Evolutionary conservation across 371 early-diverging fungal genomes (phyloP).

Genomic region (Mortierella sp.): DNA sequence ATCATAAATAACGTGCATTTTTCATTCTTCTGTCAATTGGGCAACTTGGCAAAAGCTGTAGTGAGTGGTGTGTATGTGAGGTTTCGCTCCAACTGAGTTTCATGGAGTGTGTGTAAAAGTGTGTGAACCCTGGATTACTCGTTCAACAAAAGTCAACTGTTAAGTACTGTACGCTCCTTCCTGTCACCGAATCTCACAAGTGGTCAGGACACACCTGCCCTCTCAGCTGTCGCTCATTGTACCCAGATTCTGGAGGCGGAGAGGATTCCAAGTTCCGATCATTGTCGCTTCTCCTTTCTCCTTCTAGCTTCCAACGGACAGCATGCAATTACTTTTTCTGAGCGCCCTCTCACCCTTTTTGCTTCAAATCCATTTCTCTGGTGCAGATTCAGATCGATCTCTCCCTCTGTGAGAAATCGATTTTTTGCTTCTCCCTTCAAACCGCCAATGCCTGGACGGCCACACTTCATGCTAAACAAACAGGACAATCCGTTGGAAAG

Average conservation of each 20-base stretch:
- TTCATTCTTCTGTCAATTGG: neutral
- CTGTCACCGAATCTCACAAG: neutral
- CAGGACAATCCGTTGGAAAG: neutral
- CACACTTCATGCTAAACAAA: neutral
- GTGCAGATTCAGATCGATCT: neutral
- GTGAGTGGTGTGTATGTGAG: neutral
- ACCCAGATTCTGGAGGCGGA: neutral
- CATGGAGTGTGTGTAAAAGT: neutral
- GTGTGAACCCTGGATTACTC: neutral
- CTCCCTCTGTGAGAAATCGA: neutral
- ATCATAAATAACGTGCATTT: neutral
- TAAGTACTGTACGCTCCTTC: neutral
- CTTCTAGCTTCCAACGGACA: neutral
- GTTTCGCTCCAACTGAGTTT: too few relatives aligned
- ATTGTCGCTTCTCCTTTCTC: neutral
- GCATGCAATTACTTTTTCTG: neutral
- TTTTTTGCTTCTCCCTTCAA: neutral
- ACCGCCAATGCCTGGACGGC: neutral
- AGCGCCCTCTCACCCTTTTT: neutral
- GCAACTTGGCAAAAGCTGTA: neutral
- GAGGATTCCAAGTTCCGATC: constrained; percentile 22
- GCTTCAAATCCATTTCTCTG: neutral
- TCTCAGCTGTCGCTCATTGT: neutral
- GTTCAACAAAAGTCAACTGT: neutral
- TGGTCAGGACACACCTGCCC: neutral